Evolutionary conservation across 495 filamentous ascomycete species (phyloP).

Genomic region (Cladorrhinum samala): DNA sequence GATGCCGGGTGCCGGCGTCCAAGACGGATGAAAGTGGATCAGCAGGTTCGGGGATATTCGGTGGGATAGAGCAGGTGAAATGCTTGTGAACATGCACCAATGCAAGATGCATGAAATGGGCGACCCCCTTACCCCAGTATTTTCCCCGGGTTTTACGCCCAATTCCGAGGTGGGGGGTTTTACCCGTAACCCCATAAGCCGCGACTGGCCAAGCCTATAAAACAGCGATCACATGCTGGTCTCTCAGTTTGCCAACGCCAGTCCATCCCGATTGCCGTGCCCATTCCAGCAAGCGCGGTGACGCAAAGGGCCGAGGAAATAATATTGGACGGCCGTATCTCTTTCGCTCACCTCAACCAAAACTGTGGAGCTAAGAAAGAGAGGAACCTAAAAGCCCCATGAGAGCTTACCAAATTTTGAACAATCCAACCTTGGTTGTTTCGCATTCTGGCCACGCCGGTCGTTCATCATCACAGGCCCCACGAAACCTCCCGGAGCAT

Average conservation of each 20-base stretch:
- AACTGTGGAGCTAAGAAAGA: no score
- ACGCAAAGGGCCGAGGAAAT: slow-evolving; percentile 30
- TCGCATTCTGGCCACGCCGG: background rate
- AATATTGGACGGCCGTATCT: no score
- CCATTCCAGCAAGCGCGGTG: slow-evolving; percentile 27
- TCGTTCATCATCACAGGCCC: background rate
- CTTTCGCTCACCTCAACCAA: no score
- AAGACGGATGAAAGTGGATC: no score
- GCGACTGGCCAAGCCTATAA: no score
- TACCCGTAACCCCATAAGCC: no score
- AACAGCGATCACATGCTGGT: slow-evolving; percentile 32
- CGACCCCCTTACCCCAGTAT: slow-evolving; percentile 11
- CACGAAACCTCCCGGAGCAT: no score
- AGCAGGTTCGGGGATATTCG: background rate
- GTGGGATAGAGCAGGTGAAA: no score
- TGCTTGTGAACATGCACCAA: background rate
- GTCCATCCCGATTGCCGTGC: slow-evolving; percentile 4
- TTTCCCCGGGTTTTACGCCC: slow-evolving; percentile 15
- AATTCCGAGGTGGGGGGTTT: slow-evolving; percentile 5
- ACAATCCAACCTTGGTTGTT: no score
- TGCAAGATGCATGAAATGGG: no score
- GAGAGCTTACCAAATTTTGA: no score
- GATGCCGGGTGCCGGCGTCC: no score
- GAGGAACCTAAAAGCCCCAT: background rate
- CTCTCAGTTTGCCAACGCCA: background rate